Evolutionary conservation across 2,329 filamentous ascomycete species (phyloP), one percentile per base, ranked within the genome.

Genomic region (Chalaropsis ovoidea): DNA sequence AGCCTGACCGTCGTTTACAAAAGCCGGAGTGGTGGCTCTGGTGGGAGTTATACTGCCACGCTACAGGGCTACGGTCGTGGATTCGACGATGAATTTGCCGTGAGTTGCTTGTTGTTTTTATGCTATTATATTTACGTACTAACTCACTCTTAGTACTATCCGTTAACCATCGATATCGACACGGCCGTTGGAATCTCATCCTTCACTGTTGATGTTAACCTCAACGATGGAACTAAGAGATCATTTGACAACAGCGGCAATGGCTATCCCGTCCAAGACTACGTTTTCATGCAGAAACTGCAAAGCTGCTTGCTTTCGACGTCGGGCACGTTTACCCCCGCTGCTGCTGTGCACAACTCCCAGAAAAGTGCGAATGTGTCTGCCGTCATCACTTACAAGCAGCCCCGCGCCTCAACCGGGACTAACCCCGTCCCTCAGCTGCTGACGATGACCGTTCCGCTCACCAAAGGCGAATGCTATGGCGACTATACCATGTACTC

Each of bases 141-240:
- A 42, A 42, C 10, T 24, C 15, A 6, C 1, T 6, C 24, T 24
- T 61, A 69, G 68, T 83, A 82, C 73, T 81, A 77, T 69, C 79
- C 77, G n/a, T 73, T 81, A 45, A 69, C 73, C n/a, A 69, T 72
- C 35, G 74, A 81, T 65, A 80, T 91, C 70, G 72, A 82, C 68
- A 76, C 83, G 69, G 74, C 81, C 67, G 76, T 81, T 66, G 78
- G 87, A 69, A 82, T 89, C 74, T 80, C 86, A 49, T 79, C 86
- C 69, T 82, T 88, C 75, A 77, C 77, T 68, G 71, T 85, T 70
- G 73, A 80, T 1, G 70, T 86, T 63, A 80, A 78, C 65, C 74
- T 77, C 64, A 75, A 74, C 2, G 77, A 78, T 67, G 82, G 81
- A 6, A 74, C 76, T 17, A 77, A 73, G 24, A 72, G 77, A 66